Evolutionary conservation across 768 basidiomycete genomes (phyloP), one percentile per base, ranked within the genome.

Genomic region (Tulasnella sp.): DNA sequence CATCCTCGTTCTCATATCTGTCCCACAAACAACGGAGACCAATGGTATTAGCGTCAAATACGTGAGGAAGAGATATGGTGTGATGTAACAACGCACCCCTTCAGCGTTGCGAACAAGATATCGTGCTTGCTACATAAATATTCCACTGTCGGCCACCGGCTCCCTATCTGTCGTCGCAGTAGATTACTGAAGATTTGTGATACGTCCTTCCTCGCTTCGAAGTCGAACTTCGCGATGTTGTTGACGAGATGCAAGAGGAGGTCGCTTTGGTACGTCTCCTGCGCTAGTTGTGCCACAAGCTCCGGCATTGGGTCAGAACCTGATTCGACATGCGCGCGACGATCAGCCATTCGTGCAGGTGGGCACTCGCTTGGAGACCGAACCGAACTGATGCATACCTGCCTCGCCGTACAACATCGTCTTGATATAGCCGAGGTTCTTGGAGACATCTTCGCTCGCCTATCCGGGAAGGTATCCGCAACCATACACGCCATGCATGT

Each of bases 61-160:
- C 17, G 44, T 9, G 41, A 43, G n/a, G 15, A 2, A 53, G 38
- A 4, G 21, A 50, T 10, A 3, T 13, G 2, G 29, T n/a, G n/a
- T n/a, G n/a, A n/a, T n/a, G n/a, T n/a, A 32, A 30, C 19, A 21
- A 9, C 74, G 59, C 50, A 75, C 75, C 75, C 93, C 58, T 83
- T 86, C 49, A 98, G 77, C 7, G 92, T 81, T 2, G 88, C 83
- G 68, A 96, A 96, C 50, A 88, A 73, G 32, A 87, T 78, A 30
- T 86, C 79, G 41, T 72, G 81, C 67, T 88, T 86, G 7, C 67
- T 38, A 29, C 78, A 78, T 15, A 98, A 80, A 67, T 96, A 93
- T 65, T 99, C 96, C 50, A 98, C 93, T 0, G 96, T 98, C n/a
- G 96, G 96, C 74, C 83, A 86, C 45, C 95, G 82, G 3, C 85